Evolutionary conservation across 768 basidiomycete species (phyloP), one percentile per base, ranked within the genome.

Genomic region (Daedalea quercina): DNA sequence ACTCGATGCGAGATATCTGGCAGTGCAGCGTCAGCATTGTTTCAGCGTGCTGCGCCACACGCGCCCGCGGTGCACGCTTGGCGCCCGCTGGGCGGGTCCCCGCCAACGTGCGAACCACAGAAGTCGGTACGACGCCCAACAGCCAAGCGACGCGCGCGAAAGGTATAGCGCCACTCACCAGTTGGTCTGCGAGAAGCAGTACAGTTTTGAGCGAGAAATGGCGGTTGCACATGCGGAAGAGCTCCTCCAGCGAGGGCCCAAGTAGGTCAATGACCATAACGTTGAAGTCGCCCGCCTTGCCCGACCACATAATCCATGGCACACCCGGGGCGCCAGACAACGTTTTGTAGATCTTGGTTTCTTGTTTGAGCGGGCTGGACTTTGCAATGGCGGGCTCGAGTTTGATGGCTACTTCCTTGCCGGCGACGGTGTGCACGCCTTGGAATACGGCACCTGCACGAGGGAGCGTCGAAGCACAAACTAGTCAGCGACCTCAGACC

Each of bases 191-290:
- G 45, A 99, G 81, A 50, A 95, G 77, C 15, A 97, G 78, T 17
- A 96, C 91, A 2, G 95, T 96, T 77, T 95, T 97, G 66, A 98
- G 77, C 2, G 85, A 85, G 67, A 99, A 97, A 63, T 90, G 87
- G 53, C 89, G 82, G 73, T 94, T 94, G 67, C 88, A 91, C 71
- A 82, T 80, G 66, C 90, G 86, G 76, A 91, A 91, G 47, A 90
- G 78, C 69, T 91, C 89, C 60, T 92, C 90, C 47, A 92, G 74
- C 2, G 85, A 86, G 2, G 94, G 93, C 0, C 95, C 95, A 35
- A 99, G 80, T 24, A 98, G 80, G 75, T 98, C 95, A 64, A 97
- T 93, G 64, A 98, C 90, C 79, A 99, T 90, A 61, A 97, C 94
- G 65, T 98, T 97, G 73, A 94, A 97, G 68, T 94, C 84, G 26